A percentile compares a stretch with the other conserved stretches of the same genome.
Evolutionary conservation across 495 filamentous ascomycete species (phyloP).

Genomic region (Podospora pseudoanserina): DNA sequence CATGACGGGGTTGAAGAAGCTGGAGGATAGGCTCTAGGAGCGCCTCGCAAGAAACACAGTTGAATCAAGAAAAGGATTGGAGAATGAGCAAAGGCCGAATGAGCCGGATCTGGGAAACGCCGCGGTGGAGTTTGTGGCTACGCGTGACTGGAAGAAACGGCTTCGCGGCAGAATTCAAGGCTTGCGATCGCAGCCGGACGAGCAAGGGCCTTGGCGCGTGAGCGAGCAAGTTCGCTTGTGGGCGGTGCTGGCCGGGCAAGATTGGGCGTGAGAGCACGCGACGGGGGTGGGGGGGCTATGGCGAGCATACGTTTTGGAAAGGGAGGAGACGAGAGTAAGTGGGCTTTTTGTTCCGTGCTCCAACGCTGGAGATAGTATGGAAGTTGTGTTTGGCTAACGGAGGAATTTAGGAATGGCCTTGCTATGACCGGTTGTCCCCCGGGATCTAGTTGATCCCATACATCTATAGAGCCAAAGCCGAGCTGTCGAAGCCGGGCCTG

Average conservation of each 20-base stretch:
- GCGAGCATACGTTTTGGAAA: background rate
- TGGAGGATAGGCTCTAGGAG: constrained; percentile 33
- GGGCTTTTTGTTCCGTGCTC: background rate
- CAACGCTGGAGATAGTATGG: background rate
- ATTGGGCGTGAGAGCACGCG: background rate
- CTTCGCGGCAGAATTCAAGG: too few relatives aligned
- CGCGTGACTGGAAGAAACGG: background rate
- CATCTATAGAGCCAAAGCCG: background rate
- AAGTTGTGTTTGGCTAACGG: too few relatives aligned
- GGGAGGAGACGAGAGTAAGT: background rate
- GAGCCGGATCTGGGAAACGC: background rate
- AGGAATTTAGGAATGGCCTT: background rate
- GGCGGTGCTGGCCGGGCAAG: background rate
- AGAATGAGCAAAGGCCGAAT: too few relatives aligned
- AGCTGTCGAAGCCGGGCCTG: too few relatives aligned
- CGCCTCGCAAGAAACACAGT: too few relatives aligned
- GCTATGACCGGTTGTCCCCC: too few relatives aligned
- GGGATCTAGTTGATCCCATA: background rate
- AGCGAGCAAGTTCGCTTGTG: background rate
- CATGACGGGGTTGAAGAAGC: constrained; percentile 61
- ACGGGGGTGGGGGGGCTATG: background rate
- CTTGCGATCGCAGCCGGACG: background rate
- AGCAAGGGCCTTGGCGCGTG: background rate
- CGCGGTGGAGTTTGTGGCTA: background rate
- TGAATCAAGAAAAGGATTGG: too few relatives aligned